Base-by-base conservation (phyloP, 2,329 filamentous ascomycete genomes). In the Ophiostoma sp. region DNA sequence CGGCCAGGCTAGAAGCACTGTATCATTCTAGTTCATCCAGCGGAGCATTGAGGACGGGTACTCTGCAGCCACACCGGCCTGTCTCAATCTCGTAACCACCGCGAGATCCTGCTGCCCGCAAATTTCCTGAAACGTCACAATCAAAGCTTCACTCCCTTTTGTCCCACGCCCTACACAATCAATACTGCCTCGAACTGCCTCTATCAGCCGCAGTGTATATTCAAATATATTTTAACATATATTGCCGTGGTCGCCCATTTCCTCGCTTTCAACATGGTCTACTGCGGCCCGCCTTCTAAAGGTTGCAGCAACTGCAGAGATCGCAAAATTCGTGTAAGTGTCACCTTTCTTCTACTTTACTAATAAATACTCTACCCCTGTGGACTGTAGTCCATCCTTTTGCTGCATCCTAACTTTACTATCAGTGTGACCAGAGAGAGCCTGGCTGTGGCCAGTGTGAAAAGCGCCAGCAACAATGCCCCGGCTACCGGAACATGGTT, bases 201-300 rank as follows among this genome's bases (percentile, higher is more conserved):
- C 18, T 8, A 55, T 27, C 49, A 12, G 18, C 27, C 27, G 27
- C 27, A 27, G 12, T 14, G 49, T 55, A 9, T 55, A 36, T 8
- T 36, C 11, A 36, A 3, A 40, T 60, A 12, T 60, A 62, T 62
- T 16, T 14, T 41, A 8, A 41, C 14, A 62, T 14, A 62, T 14
- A 40, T 8, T 36, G 38, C 27, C 9, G 11, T 63, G 18, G 60
- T 63, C 38, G 40, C 9, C 16, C 16, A 7, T 42, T 9, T 16
- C 14, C 11, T 60, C 36, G 36, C 42, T 63, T 47, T 27, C 66
- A 68, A 67, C 68, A 85, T 86, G 84, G 83, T 85, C 5, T 86
- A 84, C 73, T 85, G 84, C 72, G 83, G 84, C 5, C 85, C 84
- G 72, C 83, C 84, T 60, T 85, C 83, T 49, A 84, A 83, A 73